A percentile compares a stretch with the other conserved stretches of the same genome.
These are phyloP conservation scores for Lunularia cruciata DNA, from an alignment of 225 moss, liverwort and hornwort species.

Conservation along the genomic window DNA sequence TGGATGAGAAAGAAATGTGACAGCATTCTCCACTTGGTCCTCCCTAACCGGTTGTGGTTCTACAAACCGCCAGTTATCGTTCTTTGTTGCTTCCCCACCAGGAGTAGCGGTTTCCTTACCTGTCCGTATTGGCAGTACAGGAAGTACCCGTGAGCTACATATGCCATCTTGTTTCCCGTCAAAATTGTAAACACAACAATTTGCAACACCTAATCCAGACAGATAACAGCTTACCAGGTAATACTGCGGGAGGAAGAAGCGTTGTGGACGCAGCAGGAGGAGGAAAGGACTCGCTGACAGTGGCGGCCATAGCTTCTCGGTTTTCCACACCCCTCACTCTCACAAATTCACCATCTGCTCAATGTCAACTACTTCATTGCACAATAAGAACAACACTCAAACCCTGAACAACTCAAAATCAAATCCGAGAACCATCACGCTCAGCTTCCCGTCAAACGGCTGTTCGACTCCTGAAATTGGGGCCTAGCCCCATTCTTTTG, in stretches of 20 bases:
- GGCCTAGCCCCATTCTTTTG: too few relatives aligned
- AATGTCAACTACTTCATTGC: not conserved
- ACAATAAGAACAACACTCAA: too few relatives aligned
- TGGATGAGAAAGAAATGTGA: slow-evolving; percentile 82
- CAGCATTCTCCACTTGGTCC: slow-evolving; percentile 82
- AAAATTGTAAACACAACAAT: not conserved
- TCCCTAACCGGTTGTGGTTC: slow-evolving; percentile 77
- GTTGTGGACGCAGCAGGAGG: slow-evolving; percentile 14
- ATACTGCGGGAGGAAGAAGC: not conserved
- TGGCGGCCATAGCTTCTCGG: slow-evolving; percentile 32
- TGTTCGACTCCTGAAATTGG: too few relatives aligned
- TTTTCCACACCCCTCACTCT: slow-evolving; percentile 6
- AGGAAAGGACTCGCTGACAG: slow-evolving; percentile 22
- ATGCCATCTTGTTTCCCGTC: not conserved
- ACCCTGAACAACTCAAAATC: too few relatives aligned
- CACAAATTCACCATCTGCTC: slow-evolving; percentile 17
- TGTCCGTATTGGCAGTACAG: not conserved
- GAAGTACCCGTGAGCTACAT: not conserved
- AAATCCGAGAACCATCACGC: too few relatives aligned
- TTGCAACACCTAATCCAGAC: not conserved
- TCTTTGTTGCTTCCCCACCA: slow-evolving; percentile 48
- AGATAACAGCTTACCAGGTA: slow-evolving; percentile 13
- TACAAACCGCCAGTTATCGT: slow-evolving; percentile 70
- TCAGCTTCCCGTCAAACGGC: too few relatives aligned
- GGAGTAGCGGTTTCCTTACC: not conserved